Base-by-base conservation (phyloP, 2,329 filamentous ascomycete genomes). In the Cladosporium phlei region DNA sequence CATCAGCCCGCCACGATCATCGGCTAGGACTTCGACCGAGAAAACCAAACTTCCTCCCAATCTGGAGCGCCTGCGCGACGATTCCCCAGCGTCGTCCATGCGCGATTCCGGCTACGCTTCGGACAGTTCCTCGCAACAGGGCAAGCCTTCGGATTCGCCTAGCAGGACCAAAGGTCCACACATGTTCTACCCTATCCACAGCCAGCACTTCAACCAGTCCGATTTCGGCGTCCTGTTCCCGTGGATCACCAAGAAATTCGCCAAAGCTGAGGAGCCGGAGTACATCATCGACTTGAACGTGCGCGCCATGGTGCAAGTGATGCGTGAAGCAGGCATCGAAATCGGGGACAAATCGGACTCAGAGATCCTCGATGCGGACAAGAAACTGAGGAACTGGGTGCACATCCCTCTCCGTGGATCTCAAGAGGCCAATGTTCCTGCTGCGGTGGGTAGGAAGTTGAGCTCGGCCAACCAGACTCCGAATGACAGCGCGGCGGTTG, bases 161-260 rank as follows among this genome's bases (percentile, higher is more conserved):
- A 14, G n/a, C 8, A 20, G 19, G 11, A 55, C 48, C 25, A 45
- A 53, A 39, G 55, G 61, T 59, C 82, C 87, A 4, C 77, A 83
- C 55, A 79, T 91, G 59, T 94, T 86, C 69, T 91, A 87, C 63
- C 82, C 87, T 2, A 63, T 74, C 11, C 72, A 77, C 34, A 85
- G 83, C n/a, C 86, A 88, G 0, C 88, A 95, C 62, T 75, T 94
- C 20, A 87, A 78, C 48, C 88, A 94, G 66, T 86, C 81, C 16
- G 88, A 95, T 60, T 94, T 93, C 56, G 88, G 86, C 27, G 69
- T 93, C 19, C 68, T 95, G 17, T 94, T 94, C 60, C 87, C 87
- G 0, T 85, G 82, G 76, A 54, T 75, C 2, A 74, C 72, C 7
- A 70, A 69, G 38, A 69, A 70, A 33, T 60, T 75, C 9, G 71